Conservation (phyloP, 805 yeast species). For the Nakazawaea siamensis region DNA sequence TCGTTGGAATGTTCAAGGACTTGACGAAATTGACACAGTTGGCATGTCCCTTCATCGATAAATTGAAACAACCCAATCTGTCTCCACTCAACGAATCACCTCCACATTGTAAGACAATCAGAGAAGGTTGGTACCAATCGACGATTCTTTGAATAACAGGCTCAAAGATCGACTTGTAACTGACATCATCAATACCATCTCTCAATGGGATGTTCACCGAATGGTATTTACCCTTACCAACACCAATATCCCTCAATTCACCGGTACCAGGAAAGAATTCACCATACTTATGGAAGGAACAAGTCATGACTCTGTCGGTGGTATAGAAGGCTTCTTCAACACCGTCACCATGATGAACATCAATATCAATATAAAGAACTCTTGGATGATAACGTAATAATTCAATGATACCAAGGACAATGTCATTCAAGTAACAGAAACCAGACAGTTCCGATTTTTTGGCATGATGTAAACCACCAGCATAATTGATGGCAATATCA, state of each 20-base stretch:
- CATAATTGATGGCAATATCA: slow-evolving; percentile 88
- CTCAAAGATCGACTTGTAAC: slow-evolving; percentile 78
- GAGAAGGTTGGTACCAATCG: slow-evolving; percentile 91
- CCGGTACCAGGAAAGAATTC: slow-evolving; percentile 95
- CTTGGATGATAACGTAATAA: slow-evolving; percentile 76
- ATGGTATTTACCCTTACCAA: slow-evolving; percentile 76
- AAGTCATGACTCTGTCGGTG: slow-evolving; percentile 86
- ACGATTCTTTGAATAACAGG: slow-evolving; percentile 73
- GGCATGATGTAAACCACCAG: slow-evolving; percentile 93
- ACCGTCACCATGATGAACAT: slow-evolving; percentile 92
- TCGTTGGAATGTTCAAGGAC: slow-evolving; percentile 77
- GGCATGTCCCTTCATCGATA: slow-evolving; percentile 91
- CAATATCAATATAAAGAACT: slow-evolving; percentile 82
- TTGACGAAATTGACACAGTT: slow-evolving; percentile 88
- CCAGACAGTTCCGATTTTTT: slow-evolving; percentile 87
- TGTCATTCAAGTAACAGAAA: slow-evolving; percentile 86
- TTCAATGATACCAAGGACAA: slow-evolving; percentile 77
- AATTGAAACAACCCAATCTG: slow-evolving; percentile 89
- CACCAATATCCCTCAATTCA: slow-evolving; percentile 75
- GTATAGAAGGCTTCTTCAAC: slow-evolving; percentile 92
- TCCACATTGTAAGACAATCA: slow-evolving; percentile 96
- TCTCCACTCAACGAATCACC: slow-evolving; percentile 97
- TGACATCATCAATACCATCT: slow-evolving; percentile 91
- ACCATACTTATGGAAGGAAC: slow-evolving; percentile 87
- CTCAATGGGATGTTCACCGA: slow-evolving; percentile 80